phyloP scores from a whole-genome alignment of 192 early-diverging fungal genomes.

The Backusella liffmaniae region DNA sequence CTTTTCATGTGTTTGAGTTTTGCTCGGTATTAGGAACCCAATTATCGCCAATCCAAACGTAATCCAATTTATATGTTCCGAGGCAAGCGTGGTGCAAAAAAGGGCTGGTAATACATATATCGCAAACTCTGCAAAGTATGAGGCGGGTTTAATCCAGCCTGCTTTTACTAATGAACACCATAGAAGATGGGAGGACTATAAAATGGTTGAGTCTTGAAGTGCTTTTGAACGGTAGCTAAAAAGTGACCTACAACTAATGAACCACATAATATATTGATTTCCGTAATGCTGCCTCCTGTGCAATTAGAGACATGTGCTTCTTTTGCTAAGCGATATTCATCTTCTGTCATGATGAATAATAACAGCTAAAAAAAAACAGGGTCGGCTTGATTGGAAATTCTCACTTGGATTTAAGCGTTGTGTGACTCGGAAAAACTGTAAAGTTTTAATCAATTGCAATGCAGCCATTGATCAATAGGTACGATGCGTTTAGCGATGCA shows the following conservation, averaged over 20 bases:
- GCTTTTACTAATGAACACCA: constrained; percentile 14
- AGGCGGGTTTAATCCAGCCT: neutral
- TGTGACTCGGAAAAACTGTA: too few relatives aligned
- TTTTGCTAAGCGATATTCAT: constrained; percentile 50
- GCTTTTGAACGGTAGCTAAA: neutral
- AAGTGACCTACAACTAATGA: constrained; percentile 42
- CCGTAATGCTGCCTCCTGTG: constrained; percentile 49
- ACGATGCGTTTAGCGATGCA: too few relatives aligned
- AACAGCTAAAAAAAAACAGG: neutral
- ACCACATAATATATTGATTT: constrained; percentile 42
- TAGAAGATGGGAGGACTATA: constrained; percentile 14
- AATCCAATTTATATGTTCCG: constrained; percentile 17
- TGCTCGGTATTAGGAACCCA: neutral
- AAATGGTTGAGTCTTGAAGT: neutral
- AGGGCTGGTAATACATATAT: constrained; percentile 23
- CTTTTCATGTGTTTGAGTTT: constrained; percentile 1
- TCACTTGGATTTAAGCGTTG: too few relatives aligned
- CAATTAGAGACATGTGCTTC: constrained; percentile 57
- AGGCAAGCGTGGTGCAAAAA: constrained; percentile 13
- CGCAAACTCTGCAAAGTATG: constrained; percentile 10
- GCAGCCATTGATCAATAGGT: too few relatives aligned
- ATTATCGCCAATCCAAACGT: constrained; percentile 6
- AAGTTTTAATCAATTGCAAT: too few relatives aligned
- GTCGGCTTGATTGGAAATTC: too few relatives aligned
- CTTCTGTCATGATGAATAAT: constrained; percentile 1